phyloP scores from a whole-genome alignment of 2,329 filamentous ascomycete species.

The Penicillium sp. region DNA sequence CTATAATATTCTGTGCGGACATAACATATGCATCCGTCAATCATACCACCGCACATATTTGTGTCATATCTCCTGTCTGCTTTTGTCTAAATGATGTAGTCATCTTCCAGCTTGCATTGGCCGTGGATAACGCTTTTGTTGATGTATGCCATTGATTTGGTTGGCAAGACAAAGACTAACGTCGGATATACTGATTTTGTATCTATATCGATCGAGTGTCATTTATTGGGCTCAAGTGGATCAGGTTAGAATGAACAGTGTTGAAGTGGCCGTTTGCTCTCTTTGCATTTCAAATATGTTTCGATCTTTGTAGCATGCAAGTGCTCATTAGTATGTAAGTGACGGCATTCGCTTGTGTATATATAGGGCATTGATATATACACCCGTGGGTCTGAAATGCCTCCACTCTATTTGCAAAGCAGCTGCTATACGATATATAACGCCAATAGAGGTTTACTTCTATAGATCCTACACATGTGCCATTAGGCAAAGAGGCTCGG shows the following conservation, averaged over 20 bases:
- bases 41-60: background rate
- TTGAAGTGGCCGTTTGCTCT: background rate
- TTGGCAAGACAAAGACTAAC: background rate
- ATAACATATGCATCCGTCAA: constrained; percentile 4
- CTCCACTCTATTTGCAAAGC: background rate
- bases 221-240: background rate
- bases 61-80: background rate
- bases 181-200: background rate
- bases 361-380: background rate
- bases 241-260: background rate
- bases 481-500: background rate
- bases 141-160: background rate
- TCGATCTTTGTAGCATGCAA: background rate
- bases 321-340: background rate
- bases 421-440: background rate
- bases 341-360: background rate
- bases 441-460: background rate
- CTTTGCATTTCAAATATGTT: background rate
- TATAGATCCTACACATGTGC: background rate
- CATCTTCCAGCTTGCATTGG: background rate
- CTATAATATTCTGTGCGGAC: constrained; percentile 3
- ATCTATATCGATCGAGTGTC: background rate
- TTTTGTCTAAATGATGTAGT: background rate
- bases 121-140: background rate
- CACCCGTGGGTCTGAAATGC: background rate